These are phyloP conservation scores for Choanephora cucurbitarum DNA, from an alignment of 371 early-diverging fungal species.

Conservation along the genomic window DNA sequence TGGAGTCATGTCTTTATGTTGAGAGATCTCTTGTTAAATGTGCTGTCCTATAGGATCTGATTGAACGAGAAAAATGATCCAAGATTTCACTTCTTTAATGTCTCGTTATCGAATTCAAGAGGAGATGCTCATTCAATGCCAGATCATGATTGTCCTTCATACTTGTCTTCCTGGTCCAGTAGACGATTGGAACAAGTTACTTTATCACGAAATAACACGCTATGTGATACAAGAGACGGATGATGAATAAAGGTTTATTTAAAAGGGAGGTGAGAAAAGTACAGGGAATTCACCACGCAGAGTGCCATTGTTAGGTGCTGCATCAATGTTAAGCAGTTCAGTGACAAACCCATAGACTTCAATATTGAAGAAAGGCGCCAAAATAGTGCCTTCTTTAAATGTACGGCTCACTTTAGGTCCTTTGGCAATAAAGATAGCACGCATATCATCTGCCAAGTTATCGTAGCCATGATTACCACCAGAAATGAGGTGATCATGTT, in stretches of 20 bases:
- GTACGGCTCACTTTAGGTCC: constrained; percentile 69
- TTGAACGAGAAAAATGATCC: constrained; percentile 26
- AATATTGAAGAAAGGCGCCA: constrained; percentile 70
- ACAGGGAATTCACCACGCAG: constrained; percentile 26
- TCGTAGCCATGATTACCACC: constrained; percentile 90
- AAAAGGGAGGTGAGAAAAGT: constrained; percentile 21
- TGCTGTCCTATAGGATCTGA: constrained; percentile 26
- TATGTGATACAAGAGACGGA: neutral
- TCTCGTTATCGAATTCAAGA: constrained; percentile 36
- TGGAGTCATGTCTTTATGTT: constrained; percentile 14
- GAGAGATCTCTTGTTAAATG: too few relatives aligned
- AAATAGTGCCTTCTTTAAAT: constrained; percentile 27
- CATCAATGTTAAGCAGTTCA: constrained; percentile 59
- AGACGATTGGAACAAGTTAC: constrained; percentile 40
- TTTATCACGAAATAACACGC: constrained; percentile 35
- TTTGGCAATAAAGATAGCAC: constrained; percentile 82
- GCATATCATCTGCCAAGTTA: constrained; percentile 76
- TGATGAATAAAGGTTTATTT: neutral
- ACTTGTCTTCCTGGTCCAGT: constrained; percentile 38
- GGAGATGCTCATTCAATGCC: constrained; percentile 45
- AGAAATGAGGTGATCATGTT: constrained; percentile 28
- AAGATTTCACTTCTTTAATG: constrained; percentile 36
- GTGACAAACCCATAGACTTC: constrained; percentile 76
- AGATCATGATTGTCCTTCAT: constrained; percentile 29
- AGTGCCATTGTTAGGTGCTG: constrained; percentile 77